Conservation (phyloP, 805 yeast genomes). For the Ogataea zsoltii region DNA sequence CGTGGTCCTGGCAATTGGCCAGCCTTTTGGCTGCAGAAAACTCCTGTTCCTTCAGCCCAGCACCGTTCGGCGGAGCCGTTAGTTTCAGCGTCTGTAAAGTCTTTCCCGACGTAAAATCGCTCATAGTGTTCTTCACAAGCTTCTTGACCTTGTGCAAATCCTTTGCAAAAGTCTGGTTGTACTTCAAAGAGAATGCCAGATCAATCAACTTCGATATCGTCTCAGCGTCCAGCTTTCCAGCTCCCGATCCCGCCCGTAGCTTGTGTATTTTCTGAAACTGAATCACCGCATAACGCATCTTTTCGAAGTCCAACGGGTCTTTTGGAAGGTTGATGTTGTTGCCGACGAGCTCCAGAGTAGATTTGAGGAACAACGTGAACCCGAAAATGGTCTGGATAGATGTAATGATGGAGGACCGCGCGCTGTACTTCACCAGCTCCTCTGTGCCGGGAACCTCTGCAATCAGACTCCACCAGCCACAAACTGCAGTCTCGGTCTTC, state of each 20-base stretch:
- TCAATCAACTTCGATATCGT: constrained; percentile 28
- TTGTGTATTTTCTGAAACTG: constrained; percentile 65
- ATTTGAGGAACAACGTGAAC: constrained; percentile 64
- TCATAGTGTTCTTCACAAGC: constrained; percentile 37
- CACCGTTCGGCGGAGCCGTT: constrained; percentile 24
- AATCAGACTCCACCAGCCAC: constrained; percentile 74
- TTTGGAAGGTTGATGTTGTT: constrained; percentile 64
- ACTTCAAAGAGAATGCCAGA: constrained; percentile 29
- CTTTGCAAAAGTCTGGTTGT: constrained; percentile 35
- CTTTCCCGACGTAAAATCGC: constrained; percentile 38
- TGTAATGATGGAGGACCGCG: constrained; percentile 28
- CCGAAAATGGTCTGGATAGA: constrained; percentile 83
- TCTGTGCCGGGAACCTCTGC: constrained; percentile 35
- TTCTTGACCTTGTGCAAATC: constrained; percentile 38
- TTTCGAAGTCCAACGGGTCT: constrained; percentile 80
- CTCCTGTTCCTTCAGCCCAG: constrained; percentile 20
- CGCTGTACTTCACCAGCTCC: constrained; percentile 24
- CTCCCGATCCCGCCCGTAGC: constrained; percentile 5
- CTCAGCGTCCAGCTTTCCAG: constrained; percentile 25
- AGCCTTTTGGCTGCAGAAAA: constrained; percentile 17
- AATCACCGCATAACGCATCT: constrained; percentile 64
- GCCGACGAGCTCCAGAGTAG: constrained; percentile 59
- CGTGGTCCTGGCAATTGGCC: constrained; percentile 28
- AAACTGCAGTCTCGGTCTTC: constrained; percentile 69
- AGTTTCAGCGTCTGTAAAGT: constrained; percentile 32